A percentile compares a stretch with the other conserved stretches of the same genome.
These are phyloP conservation scores for Ustilago xerochloae DNA, from an alignment of 1,284 basidiomycete species.

Conservation along the genomic window DNA sequence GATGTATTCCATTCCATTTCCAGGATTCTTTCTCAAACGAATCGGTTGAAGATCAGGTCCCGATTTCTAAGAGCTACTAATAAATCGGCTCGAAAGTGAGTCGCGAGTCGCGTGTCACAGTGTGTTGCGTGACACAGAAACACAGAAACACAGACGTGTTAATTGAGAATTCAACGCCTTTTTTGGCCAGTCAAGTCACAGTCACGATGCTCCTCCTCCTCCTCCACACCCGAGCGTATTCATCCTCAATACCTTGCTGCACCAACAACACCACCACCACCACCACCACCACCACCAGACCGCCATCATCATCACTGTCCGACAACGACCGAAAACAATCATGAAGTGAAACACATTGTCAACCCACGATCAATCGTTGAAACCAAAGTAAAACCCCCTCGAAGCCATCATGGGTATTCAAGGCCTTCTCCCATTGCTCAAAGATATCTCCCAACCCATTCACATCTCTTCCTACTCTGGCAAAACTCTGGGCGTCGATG, in stretches of 20 bases:
- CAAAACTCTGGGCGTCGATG: slow-evolving; percentile 78
- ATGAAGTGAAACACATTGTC: neutral
- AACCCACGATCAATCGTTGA: neutral
- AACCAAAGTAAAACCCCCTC: neutral
- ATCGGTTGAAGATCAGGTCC: too few relatives aligned
- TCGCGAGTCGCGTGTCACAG: slow-evolving; percentile 26
- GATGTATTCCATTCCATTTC: too few relatives aligned
- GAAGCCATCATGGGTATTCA: slow-evolving; percentile 76
- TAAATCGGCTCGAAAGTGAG: neutral
- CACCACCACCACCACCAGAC: too few relatives aligned
- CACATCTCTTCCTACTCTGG: slow-evolving; percentile 57
- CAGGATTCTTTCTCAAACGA: too few relatives aligned
- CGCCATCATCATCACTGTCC: neutral
- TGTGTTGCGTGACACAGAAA: neutral
- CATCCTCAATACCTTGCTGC: too few relatives aligned
- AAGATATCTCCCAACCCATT: slow-evolving; percentile 74
- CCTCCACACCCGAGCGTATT: too few relatives aligned
- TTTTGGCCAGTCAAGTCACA: neutral
- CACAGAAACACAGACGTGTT: too few relatives aligned
- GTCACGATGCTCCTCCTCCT: too few relatives aligned
- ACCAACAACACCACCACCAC: too few relatives aligned
- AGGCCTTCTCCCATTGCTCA: slow-evolving; percentile 90
- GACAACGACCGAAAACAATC: slow-evolving; percentile 9
- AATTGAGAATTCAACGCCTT: slow-evolving; percentile 3
- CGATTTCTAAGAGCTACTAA: too few relatives aligned